Base-by-base conservation (phyloP, 2,329 filamentous ascomycete genomes). In the Pestalotiopsis sp. region DNA sequence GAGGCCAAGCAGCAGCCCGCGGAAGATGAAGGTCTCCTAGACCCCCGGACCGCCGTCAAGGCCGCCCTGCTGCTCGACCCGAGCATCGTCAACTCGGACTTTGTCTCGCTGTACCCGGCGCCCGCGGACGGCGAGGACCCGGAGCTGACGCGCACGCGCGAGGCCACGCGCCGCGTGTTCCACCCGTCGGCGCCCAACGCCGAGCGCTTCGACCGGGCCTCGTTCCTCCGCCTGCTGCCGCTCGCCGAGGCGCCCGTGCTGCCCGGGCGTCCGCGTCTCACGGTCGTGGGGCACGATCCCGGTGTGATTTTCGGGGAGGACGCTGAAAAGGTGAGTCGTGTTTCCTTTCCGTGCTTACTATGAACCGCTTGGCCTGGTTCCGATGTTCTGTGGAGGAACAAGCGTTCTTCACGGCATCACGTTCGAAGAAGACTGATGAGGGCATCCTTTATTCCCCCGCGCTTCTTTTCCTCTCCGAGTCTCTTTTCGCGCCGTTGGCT, bases 61-160 rank as follows among this genome's bases (percentile, higher is more conserved):
- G 64, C 4, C 41, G 64, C 45, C 7, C 45, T 66, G 6, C 31
- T 56, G 20, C 31, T 66, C 13, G 64, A 66, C 31, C 64, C 64
- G 20, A 66, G 64, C 49, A 45, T 52, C 9, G 64, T 66, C 23
- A 66, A 66, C 49, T 27, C 20, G n/a, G 64, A 66, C 41, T 66
- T 66, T 25, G 64, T 66, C 45, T 66, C 64, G 14, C 25, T 66
- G 64, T 66, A 25, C 17, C 64, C 64, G 27, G 20, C 41, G 49
- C 64, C 64, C 25, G 23, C 23, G 2, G 64, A 66, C 13, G 64
- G 36, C 31, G 64, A 66, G 27, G 45, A 45, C 4, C 41, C 38
- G 17, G 64, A 66, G 27, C 64, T 66, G 14, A 66, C 64, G 17
- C 23, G 20, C 23, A 58, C 64, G 1, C 64, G 64, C 20, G 64